These are phyloP conservation scores for Zhuliangozyma parablackwelliae DNA, from an alignment of 1,139 yeast species.

Conservation along the genomic window DNA sequence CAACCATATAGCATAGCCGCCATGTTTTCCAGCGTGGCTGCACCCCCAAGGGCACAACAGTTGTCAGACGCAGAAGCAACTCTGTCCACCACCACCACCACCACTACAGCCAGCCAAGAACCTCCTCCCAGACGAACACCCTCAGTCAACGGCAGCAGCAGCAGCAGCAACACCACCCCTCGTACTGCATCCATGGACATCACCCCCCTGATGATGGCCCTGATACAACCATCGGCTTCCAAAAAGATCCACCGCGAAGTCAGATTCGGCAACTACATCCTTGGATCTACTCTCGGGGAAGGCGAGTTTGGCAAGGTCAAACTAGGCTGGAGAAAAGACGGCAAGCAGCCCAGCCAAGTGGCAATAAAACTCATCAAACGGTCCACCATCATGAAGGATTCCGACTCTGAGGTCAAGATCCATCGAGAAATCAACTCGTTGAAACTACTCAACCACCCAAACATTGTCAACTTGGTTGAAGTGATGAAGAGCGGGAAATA, in stretches of 20 bases:
- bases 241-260: conserved; percentile 48
- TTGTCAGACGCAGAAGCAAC: too few relatives aligned
- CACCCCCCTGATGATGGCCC: too few relatives aligned
- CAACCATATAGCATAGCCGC: too few relatives aligned
- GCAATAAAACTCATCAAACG: conserved; percentile 90
- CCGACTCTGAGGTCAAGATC: conserved; percentile 82
- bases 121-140: too few relatives aligned
- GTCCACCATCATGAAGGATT: conserved; percentile 77
- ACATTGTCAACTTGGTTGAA: conserved; percentile 85
- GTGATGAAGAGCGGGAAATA: conserved; percentile 92
- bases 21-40: too few relatives aligned
- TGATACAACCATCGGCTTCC: conserved; percentile 1
- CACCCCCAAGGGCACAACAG: too few relatives aligned
- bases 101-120: background rate
- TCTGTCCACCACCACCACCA: too few relatives aligned
- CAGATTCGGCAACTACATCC: conserved; percentile 79
- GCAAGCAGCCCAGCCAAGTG: conserved; percentile 73
- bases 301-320: conserved; percentile 98
- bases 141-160: background rate
- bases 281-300: conserved; percentile 95
- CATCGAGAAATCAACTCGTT: conserved; percentile 91
- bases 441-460: conserved; percentile 84
- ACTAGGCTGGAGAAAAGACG: conserved; percentile 92
- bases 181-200: too few relatives aligned
- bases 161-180: background rate